A percentile compares a stretch with the other conserved stretches of the same genome.
Conservation (phyloP, 2,329 filamentous ascomycete genomes). For the Fusarium poae region DNA sequence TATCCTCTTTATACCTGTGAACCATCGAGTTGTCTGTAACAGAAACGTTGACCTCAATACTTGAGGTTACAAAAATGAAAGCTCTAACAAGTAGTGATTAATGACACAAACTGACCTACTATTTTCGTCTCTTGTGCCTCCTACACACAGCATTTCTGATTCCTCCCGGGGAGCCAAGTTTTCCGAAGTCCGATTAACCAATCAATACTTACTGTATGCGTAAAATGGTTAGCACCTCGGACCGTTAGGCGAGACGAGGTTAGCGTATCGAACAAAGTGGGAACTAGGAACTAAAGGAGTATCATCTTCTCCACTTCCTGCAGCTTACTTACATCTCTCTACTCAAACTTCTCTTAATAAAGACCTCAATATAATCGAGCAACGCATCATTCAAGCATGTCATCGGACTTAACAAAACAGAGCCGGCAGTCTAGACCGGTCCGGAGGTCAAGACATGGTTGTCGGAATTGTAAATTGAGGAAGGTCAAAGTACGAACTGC, state of each 20-base stretch:
- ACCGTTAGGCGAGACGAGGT: conserved; percentile 24
- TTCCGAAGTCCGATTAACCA: conserved; percentile 34
- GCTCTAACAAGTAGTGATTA: too few relatives aligned
- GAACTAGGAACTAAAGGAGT: neutral
- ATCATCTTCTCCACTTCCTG: neutral
- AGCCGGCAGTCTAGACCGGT: neutral
- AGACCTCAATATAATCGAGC: neutral
- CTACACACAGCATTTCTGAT: too few relatives aligned
- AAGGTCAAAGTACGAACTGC: conserved; percentile 59
- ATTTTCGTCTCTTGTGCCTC: too few relatives aligned
- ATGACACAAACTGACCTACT: too few relatives aligned
- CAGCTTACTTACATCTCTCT: conserved; percentile 2
- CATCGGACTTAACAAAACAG: neutral
- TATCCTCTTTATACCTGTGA: conserved; percentile 18
- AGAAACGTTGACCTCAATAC: too few relatives aligned
- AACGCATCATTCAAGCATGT: conserved; percentile 10
- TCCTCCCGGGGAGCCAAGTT: too few relatives aligned
- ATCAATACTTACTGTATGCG: conserved; percentile 47
- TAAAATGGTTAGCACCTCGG: conserved; percentile 45
- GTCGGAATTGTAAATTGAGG: conserved; percentile 65
- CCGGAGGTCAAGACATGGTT: conserved; percentile 60
- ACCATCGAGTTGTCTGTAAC: too few relatives aligned
- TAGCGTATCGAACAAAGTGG: conserved; percentile 25
- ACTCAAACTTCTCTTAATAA: neutral
- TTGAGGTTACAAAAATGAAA: too few relatives aligned